phyloP scores from a whole-genome alignment of 768 basidiomycete genomes.

The Lentinula aciculospora region DNA sequence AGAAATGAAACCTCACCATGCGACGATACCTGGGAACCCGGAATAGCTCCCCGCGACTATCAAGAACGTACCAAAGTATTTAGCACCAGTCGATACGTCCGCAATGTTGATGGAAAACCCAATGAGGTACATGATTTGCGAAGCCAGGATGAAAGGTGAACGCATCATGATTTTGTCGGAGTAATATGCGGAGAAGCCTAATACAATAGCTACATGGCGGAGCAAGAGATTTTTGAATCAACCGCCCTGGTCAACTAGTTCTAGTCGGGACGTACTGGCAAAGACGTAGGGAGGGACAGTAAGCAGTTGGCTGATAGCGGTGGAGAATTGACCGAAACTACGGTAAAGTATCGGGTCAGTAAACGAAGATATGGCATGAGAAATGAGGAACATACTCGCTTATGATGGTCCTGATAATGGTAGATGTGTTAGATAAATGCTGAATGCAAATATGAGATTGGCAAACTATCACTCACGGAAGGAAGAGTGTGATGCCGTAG shows the following conservation, averaged over 20 bases:
- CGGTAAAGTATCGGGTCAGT: neutral
- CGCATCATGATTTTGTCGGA: constrained; percentile 55
- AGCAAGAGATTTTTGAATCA: too few species aligned
- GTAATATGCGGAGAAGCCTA: constrained; percentile 46
- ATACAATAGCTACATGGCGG: constrained; percentile 36
- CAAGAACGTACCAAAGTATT: constrained; percentile 43
- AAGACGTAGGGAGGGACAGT: constrained; percentile 64
- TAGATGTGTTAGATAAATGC: too few species aligned
- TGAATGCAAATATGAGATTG: too few species aligned
- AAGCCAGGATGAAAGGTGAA: constrained; percentile 52
- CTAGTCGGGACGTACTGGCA: constrained; percentile 39
- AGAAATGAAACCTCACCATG: constrained; percentile 39
- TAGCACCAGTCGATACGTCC: constrained; percentile 30
- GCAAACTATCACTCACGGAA: constrained; percentile 61
- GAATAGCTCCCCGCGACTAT: constrained; percentile 60
- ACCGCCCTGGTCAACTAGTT: too few species aligned
- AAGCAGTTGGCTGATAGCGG: constrained; percentile 55
- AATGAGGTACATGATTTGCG: constrained; percentile 42
- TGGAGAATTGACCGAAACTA: constrained; percentile 51
- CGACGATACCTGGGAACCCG: constrained; percentile 51
- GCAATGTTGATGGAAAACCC: constrained; percentile 66
- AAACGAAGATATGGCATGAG: neutral
- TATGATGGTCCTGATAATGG: constrained; percentile 48
- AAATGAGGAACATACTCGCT: constrained; percentile 27
- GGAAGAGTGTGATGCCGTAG: constrained; percentile 66